These are phyloP conservation scores for Paracoccidioides lutzii DNA, from an alignment of 2,329 filamentous ascomycete species.

Conservation along the genomic window DNA sequence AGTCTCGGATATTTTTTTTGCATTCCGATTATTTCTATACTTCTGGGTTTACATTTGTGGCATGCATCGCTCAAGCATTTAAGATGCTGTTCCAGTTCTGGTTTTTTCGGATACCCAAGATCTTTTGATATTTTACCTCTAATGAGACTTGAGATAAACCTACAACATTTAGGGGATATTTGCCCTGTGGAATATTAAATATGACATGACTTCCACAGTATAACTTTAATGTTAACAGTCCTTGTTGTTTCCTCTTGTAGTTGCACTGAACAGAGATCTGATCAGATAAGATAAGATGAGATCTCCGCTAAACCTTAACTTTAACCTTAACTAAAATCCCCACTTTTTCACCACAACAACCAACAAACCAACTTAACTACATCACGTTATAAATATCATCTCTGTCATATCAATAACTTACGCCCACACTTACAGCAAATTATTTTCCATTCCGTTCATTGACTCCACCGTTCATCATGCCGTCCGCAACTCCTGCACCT, in stretches of 20 bases:
- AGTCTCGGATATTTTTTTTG: no score
- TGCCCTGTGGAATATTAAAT: no score
- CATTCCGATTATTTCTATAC: no score
- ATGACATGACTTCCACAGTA: no score
- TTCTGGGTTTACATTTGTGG: no score
- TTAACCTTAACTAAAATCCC: not conserved
- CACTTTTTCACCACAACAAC: not conserved
- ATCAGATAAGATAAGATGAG: conserved; percentile 2
- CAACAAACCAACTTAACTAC: not conserved
- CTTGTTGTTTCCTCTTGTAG: not conserved
- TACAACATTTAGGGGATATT: no score
- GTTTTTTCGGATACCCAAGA: not conserved
- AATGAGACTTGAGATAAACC: no score
- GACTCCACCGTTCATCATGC: not conserved
- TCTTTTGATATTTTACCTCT: not conserved
- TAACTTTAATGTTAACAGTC: no score
- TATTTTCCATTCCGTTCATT: no score
- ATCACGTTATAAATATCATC: not conserved
- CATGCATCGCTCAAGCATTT: no score
- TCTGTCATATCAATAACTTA: not conserved
- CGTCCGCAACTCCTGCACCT: not conserved
- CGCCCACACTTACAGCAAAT: no score
- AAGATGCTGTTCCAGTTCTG: not conserved
- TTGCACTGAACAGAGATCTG: not conserved
- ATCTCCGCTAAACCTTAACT: not conserved